Conservation (phyloP, 1,139 yeast species). For the Suhomyces coccinellae region DNA sequence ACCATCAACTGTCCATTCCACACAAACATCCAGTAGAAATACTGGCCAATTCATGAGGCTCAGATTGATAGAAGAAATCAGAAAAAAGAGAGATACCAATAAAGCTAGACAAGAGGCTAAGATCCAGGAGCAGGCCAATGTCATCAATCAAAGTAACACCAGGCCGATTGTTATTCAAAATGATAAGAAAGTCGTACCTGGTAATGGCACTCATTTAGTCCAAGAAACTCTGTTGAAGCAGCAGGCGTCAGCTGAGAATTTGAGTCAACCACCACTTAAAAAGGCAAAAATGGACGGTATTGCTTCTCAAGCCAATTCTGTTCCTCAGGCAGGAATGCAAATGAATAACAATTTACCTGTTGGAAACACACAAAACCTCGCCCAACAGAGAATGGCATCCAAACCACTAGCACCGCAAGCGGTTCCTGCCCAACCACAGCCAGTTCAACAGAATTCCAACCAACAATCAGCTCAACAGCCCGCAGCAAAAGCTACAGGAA, state of each 20-base stretch:
- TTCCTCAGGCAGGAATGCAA: slow-evolving; percentile 1
- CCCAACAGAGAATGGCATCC: slow-evolving; percentile 7
- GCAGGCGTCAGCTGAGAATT: neutral
- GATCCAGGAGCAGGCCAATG: slow-evolving; percentile 31
- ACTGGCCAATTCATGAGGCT: slow-evolving; percentile 51
- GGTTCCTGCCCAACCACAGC: slow-evolving; percentile 9
- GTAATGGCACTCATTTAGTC: neutral
- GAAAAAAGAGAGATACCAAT: slow-evolving; percentile 47
- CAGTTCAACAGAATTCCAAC: slow-evolving; percentile 2
- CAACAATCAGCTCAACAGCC: neutral
- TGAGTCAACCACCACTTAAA: slow-evolving; percentile 8
- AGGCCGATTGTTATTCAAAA: slow-evolving; percentile 20
- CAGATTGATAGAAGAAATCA: slow-evolving; percentile 47
- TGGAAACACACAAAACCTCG: slow-evolving; percentile 4
- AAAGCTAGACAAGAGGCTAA: slow-evolving; percentile 45
- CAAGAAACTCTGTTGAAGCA: slow-evolving; percentile 4
- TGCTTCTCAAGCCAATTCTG: neutral
- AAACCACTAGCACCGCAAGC: slow-evolving; percentile 9
- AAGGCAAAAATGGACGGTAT: slow-evolving; percentile 7
- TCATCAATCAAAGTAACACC: slow-evolving; percentile 18
- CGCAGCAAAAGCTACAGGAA: slow-evolving; percentile 9
- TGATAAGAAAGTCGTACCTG: slow-evolving; percentile 9
- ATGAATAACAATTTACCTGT: slow-evolving; percentile 1
- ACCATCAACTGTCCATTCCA: slow-evolving; percentile 17
- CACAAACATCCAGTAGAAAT: slow-evolving; percentile 23